Evolutionary conservation across 768 basidiomycete species (phyloP).

Genomic region (Mycena chlorophos): DNA sequence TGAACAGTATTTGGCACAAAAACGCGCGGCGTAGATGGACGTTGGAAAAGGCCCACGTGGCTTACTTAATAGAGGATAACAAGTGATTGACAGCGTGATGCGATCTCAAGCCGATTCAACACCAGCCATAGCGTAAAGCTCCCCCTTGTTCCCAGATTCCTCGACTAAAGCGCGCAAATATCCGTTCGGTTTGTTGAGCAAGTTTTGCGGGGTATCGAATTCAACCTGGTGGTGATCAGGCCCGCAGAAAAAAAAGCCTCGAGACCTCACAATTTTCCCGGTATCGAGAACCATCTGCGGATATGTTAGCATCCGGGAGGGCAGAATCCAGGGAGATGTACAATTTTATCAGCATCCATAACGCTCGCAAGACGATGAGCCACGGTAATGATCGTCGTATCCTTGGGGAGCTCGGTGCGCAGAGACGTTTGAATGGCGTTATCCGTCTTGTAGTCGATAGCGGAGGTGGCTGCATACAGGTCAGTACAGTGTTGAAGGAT

Average conservation of each 20-base stretch:
- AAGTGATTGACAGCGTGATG: too few relatives aligned
- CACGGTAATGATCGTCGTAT: slow-evolving; percentile 29
- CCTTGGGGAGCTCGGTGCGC: slow-evolving; percentile 34
- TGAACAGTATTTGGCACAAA: slow-evolving; percentile 10
- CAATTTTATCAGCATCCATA: slow-evolving; percentile 33
- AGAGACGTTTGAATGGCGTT: slow-evolving; percentile 43
- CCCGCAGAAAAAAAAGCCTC: neutral
- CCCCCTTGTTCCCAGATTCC: slow-evolving; percentile 55
- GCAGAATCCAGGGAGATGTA: slow-evolving; percentile 26
- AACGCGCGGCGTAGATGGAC: too few relatives aligned
- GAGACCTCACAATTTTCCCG: slow-evolving; percentile 34
- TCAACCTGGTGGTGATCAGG: slow-evolving; percentile 39
- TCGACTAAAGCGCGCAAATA: slow-evolving; percentile 54
- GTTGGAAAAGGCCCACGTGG: too few relatives aligned
- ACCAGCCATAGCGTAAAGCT: slow-evolving; percentile 44
- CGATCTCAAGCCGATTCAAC: neutral
- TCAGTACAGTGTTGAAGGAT: neutral
- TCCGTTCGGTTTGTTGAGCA: slow-evolving; percentile 54
- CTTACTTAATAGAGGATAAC: too few relatives aligned
- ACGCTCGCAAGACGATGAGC: slow-evolving; percentile 34
- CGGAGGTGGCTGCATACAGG: slow-evolving; percentile 7
- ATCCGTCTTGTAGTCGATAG: slow-evolving; percentile 36
- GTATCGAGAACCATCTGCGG: slow-evolving; percentile 42
- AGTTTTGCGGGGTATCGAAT: slow-evolving; percentile 48
- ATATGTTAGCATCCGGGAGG: slow-evolving; percentile 9